phyloP scores from a whole-genome alignment of 208 protist genomes.

The Acanthamoeba sp. region DNA sequence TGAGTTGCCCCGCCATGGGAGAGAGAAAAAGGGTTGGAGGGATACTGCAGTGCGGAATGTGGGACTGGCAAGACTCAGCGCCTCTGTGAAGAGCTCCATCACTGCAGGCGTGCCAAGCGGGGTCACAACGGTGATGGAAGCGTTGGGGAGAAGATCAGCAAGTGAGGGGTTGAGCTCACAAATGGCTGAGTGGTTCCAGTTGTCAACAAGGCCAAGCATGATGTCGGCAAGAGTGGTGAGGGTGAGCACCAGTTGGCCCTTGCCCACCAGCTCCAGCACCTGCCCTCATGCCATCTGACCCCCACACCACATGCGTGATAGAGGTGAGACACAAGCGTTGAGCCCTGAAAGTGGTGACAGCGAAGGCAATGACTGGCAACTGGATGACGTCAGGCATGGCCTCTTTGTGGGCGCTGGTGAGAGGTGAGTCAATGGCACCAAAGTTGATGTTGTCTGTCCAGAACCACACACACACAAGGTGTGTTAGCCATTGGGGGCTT shows the following conservation, averaged over 20 bases:
- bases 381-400: not conserved
- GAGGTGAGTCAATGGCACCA: not conserved
- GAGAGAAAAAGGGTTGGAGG: too few relatives aligned
- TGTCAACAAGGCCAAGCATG: not conserved
- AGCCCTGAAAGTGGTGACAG: too few relatives aligned
- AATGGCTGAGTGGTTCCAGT: slow-evolving; percentile 22
- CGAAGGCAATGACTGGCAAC: not conserved
- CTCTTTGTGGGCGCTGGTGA: not conserved
- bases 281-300: too few relatives aligned
- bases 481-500: too few relatives aligned
- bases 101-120: not conserved
- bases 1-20: too few relatives aligned
- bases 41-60: not conserved
- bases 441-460: slow-evolving; percentile 15
- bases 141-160: not conserved
- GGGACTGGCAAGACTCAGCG: not conserved
- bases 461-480: too few relatives aligned
- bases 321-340: too few relatives aligned
- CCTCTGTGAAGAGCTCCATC: not conserved
- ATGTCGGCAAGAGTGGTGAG: not conserved
- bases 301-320: too few relatives aligned
- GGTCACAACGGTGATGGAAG: not conserved
- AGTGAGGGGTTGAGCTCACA: not conserved
- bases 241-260: not conserved
- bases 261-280: not conserved